Conservation (phyloP, 495 filamentous ascomycete species). For the Venustampulla echinocandica region DNA sequence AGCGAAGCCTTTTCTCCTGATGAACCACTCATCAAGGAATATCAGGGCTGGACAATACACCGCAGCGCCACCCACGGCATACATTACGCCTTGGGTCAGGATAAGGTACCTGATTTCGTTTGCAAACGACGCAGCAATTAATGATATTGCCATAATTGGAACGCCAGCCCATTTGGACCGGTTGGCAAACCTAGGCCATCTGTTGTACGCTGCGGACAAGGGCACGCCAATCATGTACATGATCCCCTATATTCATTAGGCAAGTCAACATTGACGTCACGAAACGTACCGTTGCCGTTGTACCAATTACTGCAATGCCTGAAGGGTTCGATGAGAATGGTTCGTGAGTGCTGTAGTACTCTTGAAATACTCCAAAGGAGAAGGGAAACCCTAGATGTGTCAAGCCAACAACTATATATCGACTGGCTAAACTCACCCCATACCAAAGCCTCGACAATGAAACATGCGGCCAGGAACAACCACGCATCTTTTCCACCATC, state of each 20-base stretch:
- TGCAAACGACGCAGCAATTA: slow-evolving; percentile 38
- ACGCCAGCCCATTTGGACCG: neutral
- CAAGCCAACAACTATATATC: slow-evolving; percentile 15
- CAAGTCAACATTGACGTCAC: neutral
- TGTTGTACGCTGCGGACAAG: slow-evolving; percentile 22
- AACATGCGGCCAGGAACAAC: slow-evolving; percentile 46
- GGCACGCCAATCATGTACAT: slow-evolving; percentile 38
- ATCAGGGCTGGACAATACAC: slow-evolving; percentile 33
- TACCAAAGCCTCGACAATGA: slow-evolving; percentile 48
- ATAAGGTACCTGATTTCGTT: slow-evolving; percentile 38
- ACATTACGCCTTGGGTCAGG: slow-evolving; percentile 40
- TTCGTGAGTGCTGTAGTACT: slow-evolving; percentile 35
- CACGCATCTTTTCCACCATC: slow-evolving; percentile 50
- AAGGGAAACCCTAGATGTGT: slow-evolving; percentile 36
- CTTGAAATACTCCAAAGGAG: slow-evolving; percentile 44
- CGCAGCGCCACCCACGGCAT: slow-evolving; percentile 31
- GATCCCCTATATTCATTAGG: neutral
- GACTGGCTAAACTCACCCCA: slow-evolving; percentile 43
- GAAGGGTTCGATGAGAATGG: slow-evolving; percentile 29
- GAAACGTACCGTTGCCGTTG: slow-evolving; percentile 15
- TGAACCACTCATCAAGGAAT: slow-evolving; percentile 38
- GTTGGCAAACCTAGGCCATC: slow-evolving; percentile 13
- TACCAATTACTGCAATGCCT: slow-evolving; percentile 26
- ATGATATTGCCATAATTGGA: slow-evolving; percentile 30
- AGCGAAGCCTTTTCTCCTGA: slow-evolving; percentile 38